Evolutionary conservation across 116 monocot genomes (phyloP).

Genomic region (Cymodocea nodosa): DNA sequence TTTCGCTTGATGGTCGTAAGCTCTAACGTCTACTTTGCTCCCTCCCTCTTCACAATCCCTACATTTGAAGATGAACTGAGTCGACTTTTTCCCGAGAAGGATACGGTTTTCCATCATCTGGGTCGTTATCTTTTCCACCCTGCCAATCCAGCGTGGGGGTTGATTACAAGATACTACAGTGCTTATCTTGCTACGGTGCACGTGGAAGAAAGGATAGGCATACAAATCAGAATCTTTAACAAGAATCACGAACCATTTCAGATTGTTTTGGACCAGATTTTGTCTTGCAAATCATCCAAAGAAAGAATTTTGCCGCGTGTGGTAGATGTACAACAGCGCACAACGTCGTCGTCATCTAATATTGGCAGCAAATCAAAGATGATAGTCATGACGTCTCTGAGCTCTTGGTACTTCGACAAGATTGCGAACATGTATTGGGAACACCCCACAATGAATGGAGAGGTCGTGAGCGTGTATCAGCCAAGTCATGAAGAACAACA

Average conservation of each 20-base stretch:
- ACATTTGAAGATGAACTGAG: slow-evolving; percentile 17
- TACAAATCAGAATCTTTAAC: slow-evolving; percentile 28
- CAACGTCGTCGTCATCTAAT: not conserved
- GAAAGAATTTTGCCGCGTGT: slow-evolving; percentile 23
- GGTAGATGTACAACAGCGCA: not conserved
- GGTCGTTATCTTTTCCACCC: too few species aligned
- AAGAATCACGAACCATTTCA: slow-evolving; percentile 7
- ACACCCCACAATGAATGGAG: too few species aligned
- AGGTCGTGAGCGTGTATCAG: slow-evolving; percentile 32
- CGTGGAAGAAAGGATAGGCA: slow-evolving; percentile 16
- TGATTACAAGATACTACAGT: slow-evolving; percentile 24
- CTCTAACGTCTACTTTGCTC: slow-evolving; percentile 21
- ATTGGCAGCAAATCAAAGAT: slow-evolving; percentile 12
- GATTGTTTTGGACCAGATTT: slow-evolving; percentile 20
- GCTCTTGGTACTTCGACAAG: slow-evolving; percentile 26
- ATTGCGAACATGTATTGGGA: slow-evolving; percentile 34
- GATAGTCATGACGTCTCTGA: slow-evolving; percentile 37
- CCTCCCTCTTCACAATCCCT: slow-evolving; percentile 18
- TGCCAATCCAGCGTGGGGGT: too few species aligned
- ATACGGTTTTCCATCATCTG: too few species aligned
- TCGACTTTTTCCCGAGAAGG: too few species aligned
- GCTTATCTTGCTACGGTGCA: slow-evolving; percentile 15
- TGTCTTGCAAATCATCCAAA: slow-evolving; percentile 10
- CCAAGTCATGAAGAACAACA: slow-evolving; percentile 49
- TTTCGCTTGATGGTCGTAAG: slow-evolving; percentile 21